phyloP scores from a whole-genome alignment of 2,329 filamentous ascomycete genomes.

The Penicillium sp. region DNA sequence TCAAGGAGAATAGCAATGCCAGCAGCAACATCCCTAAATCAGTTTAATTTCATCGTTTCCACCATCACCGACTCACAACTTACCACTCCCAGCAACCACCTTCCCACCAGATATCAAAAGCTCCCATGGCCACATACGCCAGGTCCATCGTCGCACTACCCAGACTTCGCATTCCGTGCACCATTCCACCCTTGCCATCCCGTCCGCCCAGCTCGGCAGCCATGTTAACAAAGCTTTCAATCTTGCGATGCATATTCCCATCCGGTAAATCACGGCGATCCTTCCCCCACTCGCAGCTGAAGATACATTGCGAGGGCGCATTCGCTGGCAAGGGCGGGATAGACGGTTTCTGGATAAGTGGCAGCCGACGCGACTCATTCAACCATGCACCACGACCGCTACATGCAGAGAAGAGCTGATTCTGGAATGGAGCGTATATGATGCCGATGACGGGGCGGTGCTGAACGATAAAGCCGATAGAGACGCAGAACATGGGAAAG shows the following conservation, averaged over 20 bases:
- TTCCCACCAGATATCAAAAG: constrained; percentile 78
- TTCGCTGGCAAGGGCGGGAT: constrained; percentile 57
- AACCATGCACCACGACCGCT: constrained; percentile 62
- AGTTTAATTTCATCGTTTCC: neutral
- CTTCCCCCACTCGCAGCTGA: constrained; percentile 75
- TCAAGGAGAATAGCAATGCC: constrained; percentile 67
- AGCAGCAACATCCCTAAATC: constrained; percentile 61
- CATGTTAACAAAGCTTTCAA: constrained; percentile 70
- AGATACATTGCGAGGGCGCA: constrained; percentile 64
- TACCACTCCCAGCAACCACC: constrained; percentile 76
- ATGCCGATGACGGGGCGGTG: constrained; percentile 61
- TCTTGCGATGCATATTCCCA: constrained; percentile 64
- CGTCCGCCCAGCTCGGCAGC: constrained; percentile 60
- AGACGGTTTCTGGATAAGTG: constrained; percentile 55
- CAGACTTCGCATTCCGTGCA: constrained; percentile 67
- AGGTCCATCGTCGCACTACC: constrained; percentile 69
- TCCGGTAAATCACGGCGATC: constrained; percentile 61
- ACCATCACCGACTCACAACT: constrained; percentile 13
- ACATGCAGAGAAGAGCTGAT: constrained; percentile 64
- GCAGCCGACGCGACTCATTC: constrained; percentile 56
- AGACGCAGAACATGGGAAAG: constrained; percentile 76
- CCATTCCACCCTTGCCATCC: constrained; percentile 67
- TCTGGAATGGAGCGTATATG: constrained; percentile 64
- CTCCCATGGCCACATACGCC: constrained; percentile 68
- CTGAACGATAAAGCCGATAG: constrained; percentile 61